A percentile compares a stretch with the other conserved stretches of the same genome.
Conservation (phyloP, 352 stramenopile genomes). For the Globisporangium takayamanum region DNA sequence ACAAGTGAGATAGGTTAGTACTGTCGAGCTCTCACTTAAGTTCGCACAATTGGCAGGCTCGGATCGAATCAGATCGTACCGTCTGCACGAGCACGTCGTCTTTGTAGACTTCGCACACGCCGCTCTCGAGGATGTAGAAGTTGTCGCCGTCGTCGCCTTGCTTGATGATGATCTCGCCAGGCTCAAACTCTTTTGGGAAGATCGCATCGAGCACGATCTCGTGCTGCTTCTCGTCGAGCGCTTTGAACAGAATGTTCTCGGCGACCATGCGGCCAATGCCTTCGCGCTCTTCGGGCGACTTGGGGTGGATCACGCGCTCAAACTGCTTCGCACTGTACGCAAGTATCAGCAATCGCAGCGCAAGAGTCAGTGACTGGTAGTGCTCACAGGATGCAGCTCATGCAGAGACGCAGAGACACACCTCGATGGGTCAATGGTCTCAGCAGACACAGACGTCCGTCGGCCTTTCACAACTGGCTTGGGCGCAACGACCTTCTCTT, state of each 20-base stretch:
- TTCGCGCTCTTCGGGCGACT: constrained; percentile 72
- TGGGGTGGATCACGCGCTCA: constrained; percentile 77
- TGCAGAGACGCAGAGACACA: constrained; percentile 13
- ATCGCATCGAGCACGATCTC: constrained; percentile 84
- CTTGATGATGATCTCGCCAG: constrained; percentile 79
- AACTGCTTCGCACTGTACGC: constrained; percentile 62
- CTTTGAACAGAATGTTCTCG: constrained; percentile 89
- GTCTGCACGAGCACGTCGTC: constrained; percentile 81
- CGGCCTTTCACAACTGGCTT: constrained; percentile 77
- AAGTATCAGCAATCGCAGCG: no score
- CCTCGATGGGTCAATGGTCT: constrained; percentile 80
- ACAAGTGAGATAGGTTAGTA: neutral
- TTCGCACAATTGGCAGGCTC: no score
- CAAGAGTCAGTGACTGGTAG: constrained; percentile 5
- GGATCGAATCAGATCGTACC: constrained; percentile 19
- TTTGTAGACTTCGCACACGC: constrained; percentile 89
- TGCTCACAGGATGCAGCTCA: neutral
- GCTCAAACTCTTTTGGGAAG: constrained; percentile 80
- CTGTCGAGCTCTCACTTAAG: neutral
- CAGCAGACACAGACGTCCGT: constrained; percentile 83
- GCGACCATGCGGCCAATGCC: constrained; percentile 77
- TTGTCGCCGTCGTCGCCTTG: constrained; percentile 90
- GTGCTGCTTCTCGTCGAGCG: constrained; percentile 83
- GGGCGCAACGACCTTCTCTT: constrained; percentile 39
- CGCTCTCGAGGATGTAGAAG: constrained; percentile 94